A percentile compares a stretch with the other conserved stretches of the same genome.
Evolutionary conservation across 495 filamentous ascomycete genomes (phyloP).

Genomic region (Extremus antarcticus): DNA sequence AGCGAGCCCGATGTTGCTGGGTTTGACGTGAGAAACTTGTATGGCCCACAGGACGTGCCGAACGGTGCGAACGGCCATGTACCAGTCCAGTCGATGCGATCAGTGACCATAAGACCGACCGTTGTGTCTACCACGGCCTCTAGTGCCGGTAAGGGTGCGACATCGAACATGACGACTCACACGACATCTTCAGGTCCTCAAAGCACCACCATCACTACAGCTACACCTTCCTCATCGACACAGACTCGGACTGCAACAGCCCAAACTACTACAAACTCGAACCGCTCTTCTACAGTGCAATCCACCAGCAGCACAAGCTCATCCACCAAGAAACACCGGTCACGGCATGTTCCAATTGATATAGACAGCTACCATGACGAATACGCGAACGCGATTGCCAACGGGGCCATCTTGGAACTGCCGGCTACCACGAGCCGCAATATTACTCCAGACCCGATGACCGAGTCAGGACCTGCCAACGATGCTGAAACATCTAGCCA

Average conservation of each 20-base stretch:
- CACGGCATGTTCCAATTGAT: conserved; percentile 8
- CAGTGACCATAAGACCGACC: not conserved
- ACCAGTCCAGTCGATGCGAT: not conserved
- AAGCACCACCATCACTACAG: not conserved
- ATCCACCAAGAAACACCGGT: not conserved
- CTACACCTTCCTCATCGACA: not conserved
- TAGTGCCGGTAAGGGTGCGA: no score
- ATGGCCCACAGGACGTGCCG: not conserved
- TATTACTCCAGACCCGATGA: not conserved
- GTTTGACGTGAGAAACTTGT: not conserved
- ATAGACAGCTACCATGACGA: not conserved
- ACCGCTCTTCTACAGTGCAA: not conserved
- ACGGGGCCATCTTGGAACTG: not conserved
- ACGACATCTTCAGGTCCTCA: not conserved
- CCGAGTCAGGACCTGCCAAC: not conserved
- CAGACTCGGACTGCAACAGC: not conserved
- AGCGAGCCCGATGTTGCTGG: not conserved
- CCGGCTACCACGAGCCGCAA: not conserved
- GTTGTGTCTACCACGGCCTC: not conserved
- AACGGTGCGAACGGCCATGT: not conserved
- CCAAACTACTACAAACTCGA: not conserved
- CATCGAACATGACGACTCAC: not conserved
- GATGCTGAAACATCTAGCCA: not conserved
- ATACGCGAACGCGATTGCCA: not conserved
- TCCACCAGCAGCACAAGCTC: not conserved